Conservation (phyloP, 192 early-diverging fungal species). For the Backusella westeae region DNA sequence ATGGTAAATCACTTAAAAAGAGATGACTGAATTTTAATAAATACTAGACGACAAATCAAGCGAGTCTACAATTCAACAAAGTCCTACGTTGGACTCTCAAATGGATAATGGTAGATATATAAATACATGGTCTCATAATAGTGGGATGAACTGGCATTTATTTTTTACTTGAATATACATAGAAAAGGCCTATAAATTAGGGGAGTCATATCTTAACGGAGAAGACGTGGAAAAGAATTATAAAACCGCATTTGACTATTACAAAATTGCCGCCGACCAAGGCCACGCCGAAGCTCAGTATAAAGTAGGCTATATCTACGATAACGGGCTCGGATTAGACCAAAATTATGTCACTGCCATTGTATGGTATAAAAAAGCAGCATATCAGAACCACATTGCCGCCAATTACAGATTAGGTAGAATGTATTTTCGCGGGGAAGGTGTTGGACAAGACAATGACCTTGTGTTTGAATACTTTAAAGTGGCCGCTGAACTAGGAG, state of each 20-base stretch:
- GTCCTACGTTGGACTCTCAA: too few relatives aligned
- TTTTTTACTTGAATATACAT: background rate
- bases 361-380: background rate
- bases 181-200: background rate
- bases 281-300: background rate
- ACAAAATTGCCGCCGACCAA: background rate
- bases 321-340: background rate
- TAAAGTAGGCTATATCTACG: background rate
- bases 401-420: background rate
- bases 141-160: too few relatives aligned
- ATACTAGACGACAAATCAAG: too few relatives aligned
- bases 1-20: too few relatives aligned
- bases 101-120: too few relatives aligned
- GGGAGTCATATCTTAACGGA: background rate
- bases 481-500: background rate
- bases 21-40: too few relatives aligned
- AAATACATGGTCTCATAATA: too few relatives aligned
- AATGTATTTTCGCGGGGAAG: background rate
- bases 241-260: background rate
- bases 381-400: background rate
- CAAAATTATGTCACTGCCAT: background rate
- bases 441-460: background rate
- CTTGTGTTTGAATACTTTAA: background rate
- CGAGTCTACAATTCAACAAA: too few relatives aligned
- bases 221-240: background rate